Evolutionary conservation across 2,329 filamentous ascomycete genomes (phyloP).

Genomic region (Myriosclerotinia duriaeana): DNA sequence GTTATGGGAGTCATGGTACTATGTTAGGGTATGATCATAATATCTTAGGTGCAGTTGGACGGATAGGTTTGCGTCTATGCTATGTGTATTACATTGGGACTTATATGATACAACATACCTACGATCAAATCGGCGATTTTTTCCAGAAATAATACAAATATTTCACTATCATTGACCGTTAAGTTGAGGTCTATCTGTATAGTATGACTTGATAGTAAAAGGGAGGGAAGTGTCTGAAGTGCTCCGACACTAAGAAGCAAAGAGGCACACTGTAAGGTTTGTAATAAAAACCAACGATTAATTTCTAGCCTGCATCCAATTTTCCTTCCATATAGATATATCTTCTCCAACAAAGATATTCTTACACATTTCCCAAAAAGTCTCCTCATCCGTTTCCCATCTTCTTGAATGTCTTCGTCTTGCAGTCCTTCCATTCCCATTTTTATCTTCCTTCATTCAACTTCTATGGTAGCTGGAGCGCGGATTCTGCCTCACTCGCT

Average conservation of each 20-base stretch:
- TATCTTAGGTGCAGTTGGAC: neutral
- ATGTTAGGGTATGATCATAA: neutral
- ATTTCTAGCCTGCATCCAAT: neutral
- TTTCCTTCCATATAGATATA: neutral
- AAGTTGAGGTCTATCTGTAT: neutral
- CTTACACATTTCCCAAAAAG: too few relatives aligned
- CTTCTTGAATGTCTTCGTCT: too few relatives aligned
- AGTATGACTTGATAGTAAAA: neutral
- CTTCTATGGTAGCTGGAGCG: too few relatives aligned
- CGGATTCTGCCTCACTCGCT: too few relatives aligned
- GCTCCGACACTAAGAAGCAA: too few relatives aligned
- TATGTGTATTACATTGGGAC: neutral
- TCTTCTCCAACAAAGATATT: too few relatives aligned
- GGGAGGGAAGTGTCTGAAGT: too few relatives aligned
- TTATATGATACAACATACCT: conserved; percentile 10
- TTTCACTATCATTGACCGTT: neutral
- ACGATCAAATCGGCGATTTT: neutral
- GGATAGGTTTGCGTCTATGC: neutral
- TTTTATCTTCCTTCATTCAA: too few relatives aligned
- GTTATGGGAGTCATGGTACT: neutral
- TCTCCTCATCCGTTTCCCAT: too few relatives aligned
- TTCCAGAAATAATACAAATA: neutral
- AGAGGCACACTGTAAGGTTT: neutral
- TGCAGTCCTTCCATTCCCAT: too few relatives aligned
- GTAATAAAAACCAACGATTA: neutral